phyloP scores from a whole-genome alignment of 2,329 filamentous ascomycete genomes.

The Epicoccum sorghinum region DNA sequence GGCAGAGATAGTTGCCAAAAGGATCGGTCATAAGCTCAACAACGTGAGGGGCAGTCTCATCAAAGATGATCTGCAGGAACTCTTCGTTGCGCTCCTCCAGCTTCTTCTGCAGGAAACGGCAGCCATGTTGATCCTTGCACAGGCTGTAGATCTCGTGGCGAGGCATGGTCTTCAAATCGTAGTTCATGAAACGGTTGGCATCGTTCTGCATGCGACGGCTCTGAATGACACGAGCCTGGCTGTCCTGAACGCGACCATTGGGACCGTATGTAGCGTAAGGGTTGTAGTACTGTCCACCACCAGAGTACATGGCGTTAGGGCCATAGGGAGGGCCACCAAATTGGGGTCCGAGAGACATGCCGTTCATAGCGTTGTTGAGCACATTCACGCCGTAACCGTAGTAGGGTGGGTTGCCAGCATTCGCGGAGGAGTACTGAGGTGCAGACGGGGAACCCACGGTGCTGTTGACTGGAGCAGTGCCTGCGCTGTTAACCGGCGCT shows the following conservation, averaged over 20 bases:
- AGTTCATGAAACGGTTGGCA: constrained; percentile 78
- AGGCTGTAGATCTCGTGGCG: constrained; percentile 81
- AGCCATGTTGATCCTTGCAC: constrained; percentile 98
- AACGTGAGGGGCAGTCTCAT: constrained; percentile 91
- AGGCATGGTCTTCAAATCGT: constrained; percentile 77
- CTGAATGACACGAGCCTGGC: constrained; percentile 76
- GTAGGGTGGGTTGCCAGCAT: constrained; percentile 41
- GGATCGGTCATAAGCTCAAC: constrained; percentile 98
- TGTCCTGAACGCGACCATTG: constrained; percentile 67
- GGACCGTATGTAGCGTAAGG: constrained; percentile 48
- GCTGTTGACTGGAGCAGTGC: constrained; percentile 26
- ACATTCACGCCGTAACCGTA: constrained; percentile 65
- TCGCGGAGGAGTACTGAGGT: constrained; percentile 40
- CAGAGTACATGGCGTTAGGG: constrained; percentile 33
- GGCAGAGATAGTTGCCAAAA: constrained; percentile 98
- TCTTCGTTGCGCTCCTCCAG: constrained; percentile 86
- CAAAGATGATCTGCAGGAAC: constrained; percentile 89
- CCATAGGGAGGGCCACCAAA: constrained; percentile 40
- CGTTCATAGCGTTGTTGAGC: constrained; percentile 71
- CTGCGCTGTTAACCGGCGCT: constrained; percentile 8
- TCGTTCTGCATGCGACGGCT: constrained; percentile 74
- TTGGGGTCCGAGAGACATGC: constrained; percentile 57
- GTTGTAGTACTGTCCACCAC: constrained; percentile 30
- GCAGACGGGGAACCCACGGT: constrained; percentile 39
- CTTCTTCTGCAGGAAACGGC: constrained; percentile 95